Evolutionary conservation across 2,329 filamentous ascomycete genomes (phyloP).

Genomic region (Alternaria rosae): DNA sequence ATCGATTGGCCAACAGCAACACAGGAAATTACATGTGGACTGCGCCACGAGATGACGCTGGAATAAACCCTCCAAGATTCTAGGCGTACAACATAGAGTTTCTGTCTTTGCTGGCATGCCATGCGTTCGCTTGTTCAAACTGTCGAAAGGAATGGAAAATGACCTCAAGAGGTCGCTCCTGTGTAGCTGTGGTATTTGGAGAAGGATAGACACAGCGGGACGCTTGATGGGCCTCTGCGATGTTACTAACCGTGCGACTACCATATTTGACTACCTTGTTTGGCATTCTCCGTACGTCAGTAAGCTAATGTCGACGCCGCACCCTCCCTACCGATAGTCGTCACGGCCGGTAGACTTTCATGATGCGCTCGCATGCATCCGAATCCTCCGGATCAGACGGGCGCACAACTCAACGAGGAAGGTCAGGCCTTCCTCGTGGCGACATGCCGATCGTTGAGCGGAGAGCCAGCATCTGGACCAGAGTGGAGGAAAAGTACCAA

Average conservation of each 20-base stretch:
- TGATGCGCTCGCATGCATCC: background rate
- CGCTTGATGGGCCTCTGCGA: background rate
- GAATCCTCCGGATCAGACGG: background rate
- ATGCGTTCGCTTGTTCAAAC: background rate
- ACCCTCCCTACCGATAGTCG: background rate
- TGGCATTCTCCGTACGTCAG: background rate
- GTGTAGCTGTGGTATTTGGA: background rate
- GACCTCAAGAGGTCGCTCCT: background rate
- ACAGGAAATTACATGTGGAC: background rate
- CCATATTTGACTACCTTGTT: background rate
- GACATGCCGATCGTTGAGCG: background rate
- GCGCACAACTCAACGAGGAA: background rate
- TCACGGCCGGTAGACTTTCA: background rate
- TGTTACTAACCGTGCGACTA: background rate
- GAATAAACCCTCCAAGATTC: background rate
- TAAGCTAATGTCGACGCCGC: background rate
- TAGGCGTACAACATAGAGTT: background rate
- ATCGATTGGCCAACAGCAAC: background rate
- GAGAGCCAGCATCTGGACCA: conserved; percentile 1
- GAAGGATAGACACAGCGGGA: background rate
- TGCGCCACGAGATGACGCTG: background rate
- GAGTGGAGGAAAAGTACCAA: background rate
- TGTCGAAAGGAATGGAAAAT: background rate
- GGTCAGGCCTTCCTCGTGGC: background rate
- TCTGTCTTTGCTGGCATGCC: background rate